Percentiles rank a stretch among this genome's conserved stretches.
phyloP scores from a whole-genome alignment of 2,329 filamentous ascomycete genomes.

The Fusarium odoratissimum region DNA sequence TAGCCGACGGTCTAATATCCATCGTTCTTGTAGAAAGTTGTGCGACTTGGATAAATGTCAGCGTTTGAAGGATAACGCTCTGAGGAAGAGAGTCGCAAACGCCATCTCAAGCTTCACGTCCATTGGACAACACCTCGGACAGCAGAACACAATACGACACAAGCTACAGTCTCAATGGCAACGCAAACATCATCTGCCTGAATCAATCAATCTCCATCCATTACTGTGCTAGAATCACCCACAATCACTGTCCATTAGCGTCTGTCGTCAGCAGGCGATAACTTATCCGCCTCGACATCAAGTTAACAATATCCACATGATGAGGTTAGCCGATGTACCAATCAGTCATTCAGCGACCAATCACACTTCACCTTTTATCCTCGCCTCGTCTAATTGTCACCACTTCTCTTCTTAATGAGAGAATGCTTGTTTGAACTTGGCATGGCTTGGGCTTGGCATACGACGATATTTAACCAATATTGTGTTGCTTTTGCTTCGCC shows the following conservation, averaged over 20 bases:
- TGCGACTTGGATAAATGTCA: background rate
- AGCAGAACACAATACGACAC: background rate
- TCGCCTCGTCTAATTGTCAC: conserved; percentile 7
- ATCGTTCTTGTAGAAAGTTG: background rate
- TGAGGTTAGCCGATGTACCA: conserved; percentile 25
- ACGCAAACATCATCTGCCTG: conserved; percentile 17
- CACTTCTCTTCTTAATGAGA: background rate
- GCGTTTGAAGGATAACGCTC: background rate
- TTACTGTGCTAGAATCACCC: conserved; percentile 16
- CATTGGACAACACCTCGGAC: background rate
- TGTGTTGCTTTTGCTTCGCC: conserved; percentile 26
- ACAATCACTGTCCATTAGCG: conserved; percentile 29
- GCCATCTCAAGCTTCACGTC: background rate
- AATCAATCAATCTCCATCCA: background rate
- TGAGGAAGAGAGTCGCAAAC: background rate
- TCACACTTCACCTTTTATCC: conserved; percentile 6
- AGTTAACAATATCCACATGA: conserved; percentile 22
- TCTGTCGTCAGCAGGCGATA: conserved; percentile 31
- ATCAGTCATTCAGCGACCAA: conserved; percentile 18
- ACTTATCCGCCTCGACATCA: conserved; percentile 6
- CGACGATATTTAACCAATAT: conserved; percentile 15
- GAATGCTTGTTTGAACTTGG: conserved; percentile 40
- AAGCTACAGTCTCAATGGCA: background rate
- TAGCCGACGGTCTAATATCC: background rate
- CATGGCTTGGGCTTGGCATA: conserved; percentile 38